Evolutionary conservation across 352 stramenopile species (phyloP), one percentile per base, ranked within the genome.

Genomic region (Pythium rhizo-oryzae): DNA sequence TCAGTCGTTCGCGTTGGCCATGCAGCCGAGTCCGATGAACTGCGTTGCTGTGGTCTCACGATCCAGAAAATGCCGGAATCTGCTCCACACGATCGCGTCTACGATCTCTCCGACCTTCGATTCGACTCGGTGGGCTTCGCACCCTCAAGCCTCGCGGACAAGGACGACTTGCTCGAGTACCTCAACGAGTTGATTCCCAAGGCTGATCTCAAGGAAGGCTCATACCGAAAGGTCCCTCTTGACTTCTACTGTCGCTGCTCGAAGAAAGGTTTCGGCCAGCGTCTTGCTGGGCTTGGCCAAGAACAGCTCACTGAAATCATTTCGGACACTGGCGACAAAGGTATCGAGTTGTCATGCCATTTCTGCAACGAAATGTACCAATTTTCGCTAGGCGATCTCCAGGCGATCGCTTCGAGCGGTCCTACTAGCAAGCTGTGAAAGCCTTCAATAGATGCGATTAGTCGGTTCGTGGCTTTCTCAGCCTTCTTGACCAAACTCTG

Each of bases 401-500:
- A 80, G 19, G 54, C 61, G 65, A 35, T 83, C 67, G 21, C 52
- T 82, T 28, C 46, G 16, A 21, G 33, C 19, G 35, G 46, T 16
- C 44, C 54, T 25, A 47, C 41, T 23, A 58, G 58, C 54, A 59
- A 78, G 54, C 39, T 71, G 35, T 75, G 21, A 77, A 13, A 21
- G n/a, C 9, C 13, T 41, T 15, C 12, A 61, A 67, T 60, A 67
- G 43, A 56, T 54, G 24, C 25, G 53, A 49, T 25, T 8, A 59
- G 47, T 28, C 41, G 15, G 25, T 54, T 24, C 3, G 4, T 49
- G 13, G 16, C 24, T 47, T 24, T 8, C 16, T 85, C 87, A 98
- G 37, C 98, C 98, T 74, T 99, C 98, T 80, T 99, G 94, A 49
- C 98, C 98, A 88, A 99, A 99, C 77, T 99, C 90, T 35, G 94